Evolutionary conservation across 164 flowering plant species (phyloP).

Genomic region (Nelumbo lutea): DNA sequence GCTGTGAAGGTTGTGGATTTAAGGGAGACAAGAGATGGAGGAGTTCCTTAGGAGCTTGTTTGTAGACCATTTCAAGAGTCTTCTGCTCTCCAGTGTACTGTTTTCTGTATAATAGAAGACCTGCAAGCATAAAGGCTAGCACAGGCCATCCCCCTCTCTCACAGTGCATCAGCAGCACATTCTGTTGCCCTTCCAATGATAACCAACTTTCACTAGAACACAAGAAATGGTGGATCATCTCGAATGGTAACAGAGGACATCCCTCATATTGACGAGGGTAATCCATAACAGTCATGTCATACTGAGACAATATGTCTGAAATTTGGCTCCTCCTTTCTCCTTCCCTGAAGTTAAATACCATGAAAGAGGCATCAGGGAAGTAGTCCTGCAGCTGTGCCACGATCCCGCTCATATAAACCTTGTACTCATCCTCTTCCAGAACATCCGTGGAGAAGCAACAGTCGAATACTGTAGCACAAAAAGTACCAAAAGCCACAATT

Average conservation of each 20-base stretch:
- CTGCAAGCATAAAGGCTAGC: slow-evolving; percentile 94
- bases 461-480: slow-evolving; percentile 67
- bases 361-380: slow-evolving; percentile 85
- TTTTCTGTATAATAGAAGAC: slow-evolving; percentile 73
- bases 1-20: slow-evolving; percentile 90
- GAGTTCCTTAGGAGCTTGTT: slow-evolving; percentile 92
- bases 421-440: slow-evolving; percentile 80
- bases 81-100: slow-evolving; percentile 89
- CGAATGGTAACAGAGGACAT: slow-evolving; percentile 75
- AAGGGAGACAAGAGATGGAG: slow-evolving; percentile 73
- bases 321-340: slow-evolving; percentile 79
- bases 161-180: slow-evolving; percentile 91
- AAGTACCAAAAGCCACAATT: background rate
- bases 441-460: slow-evolving; percentile 91
- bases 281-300: slow-evolving; percentile 96
- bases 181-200: slow-evolving; percentile 85
- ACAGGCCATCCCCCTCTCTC: slow-evolving; percentile 99
- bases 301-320: slow-evolving; percentile 68
- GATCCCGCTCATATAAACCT: slow-evolving; percentile 74
- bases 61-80: slow-evolving; percentile 93
- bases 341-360: slow-evolving; percentile 91
- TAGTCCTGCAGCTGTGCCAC: slow-evolving; percentile 81
- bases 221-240: slow-evolving; percentile 89
- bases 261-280: slow-evolving; percentile 88
- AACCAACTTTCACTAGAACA: slow-evolving; percentile 93